A percentile compares a stretch with the other conserved stretches of the same genome.
Conservation (phyloP, 2,329 filamentous ascomycete genomes). For the Exophiala sp. region DNA sequence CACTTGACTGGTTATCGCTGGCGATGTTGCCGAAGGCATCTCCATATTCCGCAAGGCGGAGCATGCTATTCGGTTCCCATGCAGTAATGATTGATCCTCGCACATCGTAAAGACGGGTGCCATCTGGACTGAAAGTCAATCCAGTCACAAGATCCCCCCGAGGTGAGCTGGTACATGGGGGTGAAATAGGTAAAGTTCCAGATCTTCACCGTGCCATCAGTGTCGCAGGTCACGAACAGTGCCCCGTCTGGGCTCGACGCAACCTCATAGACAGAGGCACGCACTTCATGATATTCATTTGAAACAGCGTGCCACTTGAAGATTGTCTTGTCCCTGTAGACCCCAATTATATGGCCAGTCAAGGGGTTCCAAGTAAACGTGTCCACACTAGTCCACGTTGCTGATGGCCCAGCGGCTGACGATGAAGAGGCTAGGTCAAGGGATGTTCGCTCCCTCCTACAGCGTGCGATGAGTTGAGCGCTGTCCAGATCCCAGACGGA, state of each 20-base stretch:
- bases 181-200: constrained; percentile 29
- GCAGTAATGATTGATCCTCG: constrained; percentile 29
- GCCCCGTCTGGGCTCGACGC: constrained; percentile 28
- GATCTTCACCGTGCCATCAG: constrained; percentile 28
- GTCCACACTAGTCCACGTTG: constrained; percentile 12
- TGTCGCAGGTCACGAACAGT: constrained; percentile 29
- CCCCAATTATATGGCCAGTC: constrained; percentile 31
- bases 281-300: constrained; percentile 28
- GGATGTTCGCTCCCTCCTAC: not conserved
- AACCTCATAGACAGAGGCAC: constrained; percentile 26
- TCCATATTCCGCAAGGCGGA: constrained; percentile 23
- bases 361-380: constrained; percentile 31
- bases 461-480: constrained; percentile 3
- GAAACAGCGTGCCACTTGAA: constrained; percentile 37
- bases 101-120: constrained; percentile 31
- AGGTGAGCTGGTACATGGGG: constrained; percentile 28
- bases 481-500: constrained; percentile 21
- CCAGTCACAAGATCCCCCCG: constrained; percentile 25
- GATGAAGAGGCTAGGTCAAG: too few species aligned
- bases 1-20: constrained; percentile 6
- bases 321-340: constrained; percentile 33
- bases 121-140: constrained; percentile 29
- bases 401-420: not conserved
- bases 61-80: constrained; percentile 31
- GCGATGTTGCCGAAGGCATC: constrained; percentile 23